Evolutionary conservation across 2,329 filamentous ascomycete genomes (phyloP), one percentile per base, ranked within the genome.

Genomic region (Berkeleyomyces rouxiae): DNA sequence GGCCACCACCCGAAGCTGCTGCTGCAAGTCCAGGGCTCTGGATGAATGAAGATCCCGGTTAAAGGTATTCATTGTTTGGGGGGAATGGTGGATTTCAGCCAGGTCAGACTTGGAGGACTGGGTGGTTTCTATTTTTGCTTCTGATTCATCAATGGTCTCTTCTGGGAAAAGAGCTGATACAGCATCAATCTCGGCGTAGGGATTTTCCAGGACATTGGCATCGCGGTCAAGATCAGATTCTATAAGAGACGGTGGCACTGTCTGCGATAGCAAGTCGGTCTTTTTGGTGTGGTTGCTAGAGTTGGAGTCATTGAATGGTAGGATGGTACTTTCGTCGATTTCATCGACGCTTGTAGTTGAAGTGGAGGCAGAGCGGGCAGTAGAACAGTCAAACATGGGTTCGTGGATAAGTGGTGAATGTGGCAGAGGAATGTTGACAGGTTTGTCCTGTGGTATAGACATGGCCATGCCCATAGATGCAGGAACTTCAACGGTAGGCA

Each of bases 1-100:
- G 1, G 86, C 83, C 72, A 90, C 85, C 4, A 82, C 6, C 83
- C 83, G 67, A 89, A 88, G 62, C 83, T 81, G 40, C 82, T 81
- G 63, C 86, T 55, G 51, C 33, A 55, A 39, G 16, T 23, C 60
- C 16, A 62, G 37, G 31, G 7, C n/a, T 3, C 51, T 31, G 6
- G 46, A 47, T 10, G 36, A 31, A 13, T 43, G 47, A 9, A 43
- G 42, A 36, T 42, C 16, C 23, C 16, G 49, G 7, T 40, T 46
- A 13, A 6, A 9, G 23, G 13, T 1, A 10, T 36, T 44, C 42
- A 9, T 42, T 36, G 33, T 9, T 4, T 10, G n/a, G 13, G 51
- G 37, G 33, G 40, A 37, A 23, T 6, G 33, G 3, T 31, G 49
- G 7, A 23, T 13, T n/a, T 47, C 23, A n/a, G 37, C 58, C 10